These are phyloP conservation scores for Meira miltonrushii DNA, from an alignment of 1,284 basidiomycete genomes.

Conservation along the genomic window DNA sequence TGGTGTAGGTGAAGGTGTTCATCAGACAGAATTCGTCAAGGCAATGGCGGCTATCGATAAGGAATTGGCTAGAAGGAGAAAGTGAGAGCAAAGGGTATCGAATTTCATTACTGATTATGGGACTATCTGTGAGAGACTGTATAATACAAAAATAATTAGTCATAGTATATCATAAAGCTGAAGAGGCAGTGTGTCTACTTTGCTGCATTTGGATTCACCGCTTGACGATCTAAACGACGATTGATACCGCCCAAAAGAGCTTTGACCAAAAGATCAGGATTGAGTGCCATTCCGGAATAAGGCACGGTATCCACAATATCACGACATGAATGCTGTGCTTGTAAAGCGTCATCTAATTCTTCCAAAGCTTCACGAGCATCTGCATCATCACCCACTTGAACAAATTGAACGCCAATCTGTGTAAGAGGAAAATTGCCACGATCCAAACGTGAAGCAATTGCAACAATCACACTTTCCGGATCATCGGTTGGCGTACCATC, in stretches of 20 bases:
- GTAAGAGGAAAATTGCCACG: conserved; percentile 57
- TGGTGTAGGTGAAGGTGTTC: too few species aligned
- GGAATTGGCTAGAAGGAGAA: too few species aligned
- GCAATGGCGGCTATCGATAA: too few species aligned
- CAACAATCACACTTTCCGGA: conserved; percentile 58
- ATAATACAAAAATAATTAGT: too few species aligned
- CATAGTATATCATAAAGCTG: too few species aligned
- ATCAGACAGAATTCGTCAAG: too few species aligned
- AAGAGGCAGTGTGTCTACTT: too few species aligned
- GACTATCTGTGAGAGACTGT: too few species aligned
- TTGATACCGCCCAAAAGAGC: conserved; percentile 61
- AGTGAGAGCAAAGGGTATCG: too few species aligned
- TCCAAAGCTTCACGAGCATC: conserved; percentile 57
- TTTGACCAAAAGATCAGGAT: conserved; percentile 58
- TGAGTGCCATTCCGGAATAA: conserved; percentile 55
- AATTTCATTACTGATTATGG: too few species aligned
- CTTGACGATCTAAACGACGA: conserved; percentile 47
- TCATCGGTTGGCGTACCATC: conserved; percentile 55
- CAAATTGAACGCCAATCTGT: conserved; percentile 61
- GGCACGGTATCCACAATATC: conserved; percentile 63
- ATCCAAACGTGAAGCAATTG: conserved; percentile 58
- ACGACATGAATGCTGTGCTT: conserved; percentile 15
- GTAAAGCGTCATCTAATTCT: conserved; percentile 57
- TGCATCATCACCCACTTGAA: conserved; percentile 55
- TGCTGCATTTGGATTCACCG: not conserved